phyloP scores from a whole-genome alignment of 495 filamentous ascomycete genomes.

The Jackrogersella multiformis region DNA sequence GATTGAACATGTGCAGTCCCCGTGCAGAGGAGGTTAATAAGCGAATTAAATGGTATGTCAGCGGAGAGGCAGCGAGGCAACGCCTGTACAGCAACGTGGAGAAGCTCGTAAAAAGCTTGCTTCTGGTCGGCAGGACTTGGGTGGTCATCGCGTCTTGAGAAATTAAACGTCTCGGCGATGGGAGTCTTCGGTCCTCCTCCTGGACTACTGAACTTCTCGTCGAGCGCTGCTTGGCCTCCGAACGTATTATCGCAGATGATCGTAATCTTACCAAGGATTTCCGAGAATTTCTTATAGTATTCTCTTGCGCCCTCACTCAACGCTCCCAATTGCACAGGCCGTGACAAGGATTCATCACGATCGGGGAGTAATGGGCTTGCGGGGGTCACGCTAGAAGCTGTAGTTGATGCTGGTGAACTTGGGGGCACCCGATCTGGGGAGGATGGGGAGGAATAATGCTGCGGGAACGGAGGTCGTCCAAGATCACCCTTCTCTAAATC shows the following conservation, averaged over 20 bases:
- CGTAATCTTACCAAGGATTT: conserved; percentile 94
- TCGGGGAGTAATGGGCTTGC: conserved; percentile 42
- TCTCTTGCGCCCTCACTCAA: conserved; percentile 80
- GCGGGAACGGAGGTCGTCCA: conserved; percentile 83
- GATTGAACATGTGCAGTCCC: conserved; percentile 94
- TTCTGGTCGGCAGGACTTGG: conserved; percentile 78
- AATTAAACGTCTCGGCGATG: conserved; percentile 92
- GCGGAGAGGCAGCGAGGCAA: conserved; percentile 90
- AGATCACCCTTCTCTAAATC: conserved; percentile 89
- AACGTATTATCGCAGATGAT: conserved; percentile 96
- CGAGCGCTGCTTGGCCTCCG: conserved; percentile 91
- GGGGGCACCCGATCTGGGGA: conserved; percentile 57
- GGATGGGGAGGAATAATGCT: conserved; percentile 57
- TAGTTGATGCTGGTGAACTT: conserved; percentile 63
- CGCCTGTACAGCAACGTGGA: conserved; percentile 95
- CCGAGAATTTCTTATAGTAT: conserved; percentile 89
- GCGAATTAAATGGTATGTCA: conserved; percentile 89
- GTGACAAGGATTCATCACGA: conserved; percentile 68
- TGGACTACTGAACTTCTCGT: conserved; percentile 89
- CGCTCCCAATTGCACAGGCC: conserved; percentile 76
- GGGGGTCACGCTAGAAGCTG: conserved; percentile 47
- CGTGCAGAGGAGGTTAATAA: conserved; percentile 95
- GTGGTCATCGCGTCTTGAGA: conserved; percentile 82
- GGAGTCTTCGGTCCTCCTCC: conserved; percentile 90
- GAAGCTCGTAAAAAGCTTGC: conserved; percentile 93